Evolutionary conservation across 208 protist species (phyloP).

Genomic region (Acanthamoeba castellanii): DNA sequence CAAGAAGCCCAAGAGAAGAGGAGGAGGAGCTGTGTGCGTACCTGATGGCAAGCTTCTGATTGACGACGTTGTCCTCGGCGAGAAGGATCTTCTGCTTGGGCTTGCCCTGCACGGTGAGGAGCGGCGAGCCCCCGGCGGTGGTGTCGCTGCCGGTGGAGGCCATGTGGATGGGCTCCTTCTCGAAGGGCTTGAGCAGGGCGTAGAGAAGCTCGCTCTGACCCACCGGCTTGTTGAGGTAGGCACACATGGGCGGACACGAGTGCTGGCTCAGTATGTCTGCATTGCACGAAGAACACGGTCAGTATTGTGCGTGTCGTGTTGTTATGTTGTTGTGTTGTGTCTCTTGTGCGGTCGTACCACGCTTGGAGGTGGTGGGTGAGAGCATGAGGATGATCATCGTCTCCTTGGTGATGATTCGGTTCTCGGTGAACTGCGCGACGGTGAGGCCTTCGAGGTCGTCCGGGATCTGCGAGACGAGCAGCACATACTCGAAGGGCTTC

Average conservation of each 20-base stretch:
- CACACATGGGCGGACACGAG: not conserved
- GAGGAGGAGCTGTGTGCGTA: too few relatives aligned
- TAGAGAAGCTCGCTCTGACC: slow-evolving; percentile 49
- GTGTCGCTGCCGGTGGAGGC: not conserved
- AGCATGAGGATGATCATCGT: slow-evolving; percentile 74
- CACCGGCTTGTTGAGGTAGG: slow-evolving; percentile 74
- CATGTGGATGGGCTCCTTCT: not conserved
- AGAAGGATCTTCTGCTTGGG: slow-evolving; percentile 60
- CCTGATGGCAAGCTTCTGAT: slow-evolving; percentile 77
- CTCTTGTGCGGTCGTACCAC: too few relatives aligned
- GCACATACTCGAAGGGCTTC: not conserved
- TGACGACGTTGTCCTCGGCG: slow-evolving; percentile 81
- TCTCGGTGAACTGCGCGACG: slow-evolving; percentile 45
- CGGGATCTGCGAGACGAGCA: not conserved
- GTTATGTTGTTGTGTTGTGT: too few relatives aligned
- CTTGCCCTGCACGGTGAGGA: not conserved
- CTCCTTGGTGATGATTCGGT: not conserved
- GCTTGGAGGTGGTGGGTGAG: not conserved
- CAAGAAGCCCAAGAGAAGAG: too few relatives aligned
- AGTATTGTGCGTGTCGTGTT: too few relatives aligned
- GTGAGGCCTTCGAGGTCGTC: slow-evolving; percentile 49
- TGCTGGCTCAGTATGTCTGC: slow-evolving; percentile 52
- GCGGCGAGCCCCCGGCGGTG: not conserved
- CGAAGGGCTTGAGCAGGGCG: slow-evolving; percentile 24
- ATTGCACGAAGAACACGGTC: too few relatives aligned